Percentiles rank a stretch among this genome's conserved stretches.
phyloP scores from a whole-genome alignment of 257 asterid species.

The Fraxinus excelsior region DNA sequence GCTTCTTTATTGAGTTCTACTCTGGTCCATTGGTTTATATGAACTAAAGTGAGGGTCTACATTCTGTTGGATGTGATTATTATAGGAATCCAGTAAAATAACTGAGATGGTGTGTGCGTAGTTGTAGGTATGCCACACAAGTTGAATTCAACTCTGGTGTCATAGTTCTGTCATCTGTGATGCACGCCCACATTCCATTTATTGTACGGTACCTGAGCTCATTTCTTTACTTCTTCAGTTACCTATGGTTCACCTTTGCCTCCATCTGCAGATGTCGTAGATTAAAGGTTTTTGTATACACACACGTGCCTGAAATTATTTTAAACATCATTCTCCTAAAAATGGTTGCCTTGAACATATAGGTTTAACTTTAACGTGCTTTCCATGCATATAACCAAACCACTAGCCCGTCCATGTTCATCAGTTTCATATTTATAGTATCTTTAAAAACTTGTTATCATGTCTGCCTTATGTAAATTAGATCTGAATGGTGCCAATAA shows the following conservation, averaged over 20 bases:
- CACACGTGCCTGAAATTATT: neutral
- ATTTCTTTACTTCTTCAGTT: neutral
- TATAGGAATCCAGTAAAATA: neutral
- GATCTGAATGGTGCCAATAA: neutral
- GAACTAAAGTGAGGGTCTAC: neutral
- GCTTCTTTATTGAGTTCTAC: neutral
- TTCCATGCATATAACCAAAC: neutral
- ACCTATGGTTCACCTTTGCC: neutral
- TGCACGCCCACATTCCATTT: neutral
- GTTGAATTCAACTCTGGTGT: neutral
- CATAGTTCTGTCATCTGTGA: neutral
- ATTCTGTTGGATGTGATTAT: neutral
- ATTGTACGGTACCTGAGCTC: neutral
- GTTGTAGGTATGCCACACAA: neutral
- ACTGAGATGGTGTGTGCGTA: neutral
- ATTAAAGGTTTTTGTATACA: neutral
- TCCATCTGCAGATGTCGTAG: neutral
- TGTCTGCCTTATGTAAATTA: neutral
- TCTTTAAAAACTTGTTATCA: neutral
- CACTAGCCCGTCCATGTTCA: neutral
- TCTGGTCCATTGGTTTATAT: neutral
- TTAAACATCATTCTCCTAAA: neutral
- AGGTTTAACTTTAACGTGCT: neutral
- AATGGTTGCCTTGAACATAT: neutral
- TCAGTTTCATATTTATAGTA: neutral